A percentile compares a stretch with the other conserved stretches of the same genome.
These are phyloP conservation scores for Pseudogymnoascus sp. DNA, from an alignment of 2,329 filamentous ascomycete genomes.

Conservation along the genomic window DNA sequence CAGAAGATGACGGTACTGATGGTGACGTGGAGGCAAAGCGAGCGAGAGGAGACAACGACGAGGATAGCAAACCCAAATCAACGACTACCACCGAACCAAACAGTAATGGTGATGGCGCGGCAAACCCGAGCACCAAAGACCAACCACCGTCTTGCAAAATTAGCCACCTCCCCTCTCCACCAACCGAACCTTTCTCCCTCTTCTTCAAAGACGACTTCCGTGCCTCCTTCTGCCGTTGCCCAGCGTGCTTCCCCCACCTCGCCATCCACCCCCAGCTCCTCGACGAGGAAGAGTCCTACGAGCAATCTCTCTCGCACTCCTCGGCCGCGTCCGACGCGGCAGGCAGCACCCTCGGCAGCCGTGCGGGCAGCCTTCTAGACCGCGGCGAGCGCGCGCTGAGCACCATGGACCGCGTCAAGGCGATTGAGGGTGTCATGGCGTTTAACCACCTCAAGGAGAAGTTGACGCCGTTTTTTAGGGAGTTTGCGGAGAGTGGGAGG, in stretches of 20 bases:
- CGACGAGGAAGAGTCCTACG: constrained; percentile 90
- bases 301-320: constrained; percentile 73
- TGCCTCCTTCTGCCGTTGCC: constrained; percentile 72
- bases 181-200: constrained; percentile 61
- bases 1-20: constrained; percentile 40
- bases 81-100: constrained; percentile 19
- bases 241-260: constrained; percentile 69
- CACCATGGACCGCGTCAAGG: constrained; percentile 84
- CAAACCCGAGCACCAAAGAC: background rate
- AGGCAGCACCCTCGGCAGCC: constrained; percentile 57
- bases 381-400: constrained; percentile 87
- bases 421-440: constrained; percentile 95
- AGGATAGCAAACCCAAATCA: background rate
- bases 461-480: constrained; percentile 87
- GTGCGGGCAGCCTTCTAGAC: constrained; percentile 67
- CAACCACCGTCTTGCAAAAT: constrained; percentile 49
- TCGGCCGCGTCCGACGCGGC: constrained; percentile 45
- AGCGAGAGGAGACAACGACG: constrained; percentile 30
- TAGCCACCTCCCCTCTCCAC: constrained; percentile 45
- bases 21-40: constrained; percentile 42
- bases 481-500: constrained; percentile 85
- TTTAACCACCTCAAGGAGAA: constrained; percentile 96
- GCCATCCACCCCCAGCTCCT: constrained; percentile 70
- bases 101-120: constrained; percentile 11
- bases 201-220: constrained; percentile 79